phyloP scores from a whole-genome alignment of 192 early-diverging fungal species.

The Backusella luteola region DNA sequence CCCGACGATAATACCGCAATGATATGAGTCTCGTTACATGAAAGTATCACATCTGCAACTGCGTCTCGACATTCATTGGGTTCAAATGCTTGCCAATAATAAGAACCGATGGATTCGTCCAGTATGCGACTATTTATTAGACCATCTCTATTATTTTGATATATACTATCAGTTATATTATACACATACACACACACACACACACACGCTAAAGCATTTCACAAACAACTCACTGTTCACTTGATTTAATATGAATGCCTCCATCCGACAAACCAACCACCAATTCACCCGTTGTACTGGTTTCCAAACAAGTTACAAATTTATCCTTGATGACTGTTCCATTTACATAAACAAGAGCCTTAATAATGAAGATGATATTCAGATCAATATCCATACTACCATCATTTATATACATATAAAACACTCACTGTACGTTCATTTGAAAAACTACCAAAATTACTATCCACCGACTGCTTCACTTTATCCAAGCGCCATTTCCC shows the following conservation, averaged over 20 bases:
- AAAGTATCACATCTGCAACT: constrained; percentile 19
- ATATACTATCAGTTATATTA: not conserved
- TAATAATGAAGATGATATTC: not conserved
- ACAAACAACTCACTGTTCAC: constrained; percentile 7
- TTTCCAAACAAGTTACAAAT: constrained; percentile 19
- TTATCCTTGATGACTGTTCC: constrained; percentile 14
- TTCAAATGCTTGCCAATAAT: constrained; percentile 22
- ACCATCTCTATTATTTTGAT: not conserved
- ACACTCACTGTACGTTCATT: constrained; percentile 5
- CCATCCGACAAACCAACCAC: constrained; percentile 32
- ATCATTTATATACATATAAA: not conserved
- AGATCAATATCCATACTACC: not conserved
- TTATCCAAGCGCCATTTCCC: constrained; percentile 22
- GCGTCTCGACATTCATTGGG: constrained; percentile 14
- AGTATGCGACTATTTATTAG: not conserved
- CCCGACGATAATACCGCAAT: constrained; percentile 26
- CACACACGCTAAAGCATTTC: not conserved
- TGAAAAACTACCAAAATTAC: not conserved
- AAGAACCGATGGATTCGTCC: not conserved
- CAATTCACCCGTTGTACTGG: constrained; percentile 2
- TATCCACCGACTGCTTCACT: not conserved
- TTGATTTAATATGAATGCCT: constrained; percentile 24
- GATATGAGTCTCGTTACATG: constrained; percentile 32
- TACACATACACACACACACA: not conserved
- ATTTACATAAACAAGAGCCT: not conserved